Evolutionary conservation across 2,329 filamentous ascomycete species (phyloP), one percentile per base, ranked within the genome.

Genomic region (Ustulina deusta): DNA sequence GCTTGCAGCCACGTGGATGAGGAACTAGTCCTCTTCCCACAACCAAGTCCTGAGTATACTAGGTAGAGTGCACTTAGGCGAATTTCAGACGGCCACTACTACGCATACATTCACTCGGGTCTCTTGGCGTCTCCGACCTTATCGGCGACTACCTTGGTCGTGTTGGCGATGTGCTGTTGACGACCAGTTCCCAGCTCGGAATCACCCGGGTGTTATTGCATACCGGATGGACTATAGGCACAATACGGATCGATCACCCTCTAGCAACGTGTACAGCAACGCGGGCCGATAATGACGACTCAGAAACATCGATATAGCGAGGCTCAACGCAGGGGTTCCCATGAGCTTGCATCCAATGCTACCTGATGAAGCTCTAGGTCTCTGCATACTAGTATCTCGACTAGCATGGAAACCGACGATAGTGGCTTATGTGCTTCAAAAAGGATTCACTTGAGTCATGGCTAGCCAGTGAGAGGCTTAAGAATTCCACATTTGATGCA

Each of bases 301-400:
- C 27, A 34, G 44, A 66, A 55, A 36, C 32, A 48, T 55, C 22
- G 36, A 36, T 61, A 58, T 27, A 34, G 60, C 46, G 59, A n/a
- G n/a, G 61, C 68, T 63, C 59, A 52, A 68, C 60, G 62, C 65
- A 70, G 68, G 68, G 65, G 65, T 65, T 70, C 54, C 68, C 63
- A 54, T n/a, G 27, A 60, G 61, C 51, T 64, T 32, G 20, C 61
- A 54, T 54, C 15, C 58, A 40, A 68, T 68, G 54, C 56, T 59
- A 68, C 61, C 17, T 34, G 34, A 54, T 54, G 51, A 62, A 65
- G 48, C 54, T 59, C 42, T 38, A 55, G 52, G 56, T 54, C 22
- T 46, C 46, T 42, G 38, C 52, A 44, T 6, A 42, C 38, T 22
- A 29, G 40, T 25, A 29, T 49, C 32, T 61, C 22, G 20, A 46